Base-by-base conservation (phyloP, 2,329 filamentous ascomycete species). In the Talaromyces pinophilus region DNA sequence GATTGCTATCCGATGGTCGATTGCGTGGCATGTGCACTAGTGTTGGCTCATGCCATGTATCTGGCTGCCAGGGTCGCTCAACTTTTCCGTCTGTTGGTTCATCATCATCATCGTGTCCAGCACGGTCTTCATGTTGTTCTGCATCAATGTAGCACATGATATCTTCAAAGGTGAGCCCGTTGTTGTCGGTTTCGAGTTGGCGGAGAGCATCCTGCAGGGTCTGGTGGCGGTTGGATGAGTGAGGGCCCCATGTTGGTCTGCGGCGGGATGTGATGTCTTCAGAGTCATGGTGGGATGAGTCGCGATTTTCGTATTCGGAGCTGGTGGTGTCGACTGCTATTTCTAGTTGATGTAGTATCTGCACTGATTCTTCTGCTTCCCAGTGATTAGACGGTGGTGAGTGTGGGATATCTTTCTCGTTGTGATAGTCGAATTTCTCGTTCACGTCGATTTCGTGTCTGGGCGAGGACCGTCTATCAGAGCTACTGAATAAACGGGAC, bases 41-140 rank as follows among this genome's bases (percentile, higher is more conserved):
- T 25, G 40, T 35, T 4, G 40, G 60, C 42, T 67, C 55, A 1
- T 15, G 15, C 65, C 65, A 67, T 52, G 65, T 67, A 11, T 67
- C 65, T 59, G 65, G 65, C 38, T 67, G 65, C 65, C 65, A 67
- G 5, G 65, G 65, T 17, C 48, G 63, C 25, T 62, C 55, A 42
- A 44, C 46, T 42, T 33, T 55, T 15, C 35, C 59, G 15, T 55
- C 57, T 13, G 13, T 22, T 25, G 25, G 7, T 30, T 17, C 38
- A 17, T 61, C 54, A 44, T 10, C 38, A 17, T 61, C 54, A 44
- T 4, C 17, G n/a, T 25, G n/a, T 33, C 8, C 19, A 17, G 13
- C 5, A 28, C 38, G 8, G 4, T 63, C 17, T 13, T 63, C 40
- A 25, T 59, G 10, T 42, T 52, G 48, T 6, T 42, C 65, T 22